Evolutionary conservation across 1,284 basidiomycete species (phyloP).

Genomic region (Microbotryum intermedium): DNA sequence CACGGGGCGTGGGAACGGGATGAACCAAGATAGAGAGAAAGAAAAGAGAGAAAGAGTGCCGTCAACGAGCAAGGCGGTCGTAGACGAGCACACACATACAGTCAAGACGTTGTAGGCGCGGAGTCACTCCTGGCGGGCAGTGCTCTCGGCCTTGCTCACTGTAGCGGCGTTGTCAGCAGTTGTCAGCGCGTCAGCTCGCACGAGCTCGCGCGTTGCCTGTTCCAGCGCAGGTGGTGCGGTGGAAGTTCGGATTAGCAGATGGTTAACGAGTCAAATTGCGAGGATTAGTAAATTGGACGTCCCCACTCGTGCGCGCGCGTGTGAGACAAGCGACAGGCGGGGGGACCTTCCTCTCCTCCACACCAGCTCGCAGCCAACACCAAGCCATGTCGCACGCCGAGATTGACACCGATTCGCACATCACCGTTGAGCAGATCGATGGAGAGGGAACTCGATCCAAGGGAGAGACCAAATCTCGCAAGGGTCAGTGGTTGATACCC

Average conservation of each 20-base stretch:
- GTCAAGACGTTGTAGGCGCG: too few species aligned
- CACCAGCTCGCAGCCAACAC: neutral
- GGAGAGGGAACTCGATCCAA: conserved; percentile 2
- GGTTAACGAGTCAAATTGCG: too few species aligned
- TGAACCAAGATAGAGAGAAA: neutral
- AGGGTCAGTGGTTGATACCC: conserved; percentile 7
- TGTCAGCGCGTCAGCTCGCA: too few species aligned
- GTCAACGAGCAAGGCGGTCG: too few species aligned
- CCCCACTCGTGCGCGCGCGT: neutral
- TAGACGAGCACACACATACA: too few species aligned
- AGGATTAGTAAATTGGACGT: too few species aligned
- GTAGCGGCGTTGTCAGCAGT: too few species aligned
- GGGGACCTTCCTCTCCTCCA: neutral
- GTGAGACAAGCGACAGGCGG: neutral
- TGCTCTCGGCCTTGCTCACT: too few species aligned
- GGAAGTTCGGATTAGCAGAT: neutral
- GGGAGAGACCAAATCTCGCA: conserved; percentile 22
- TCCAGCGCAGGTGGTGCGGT: neutral
- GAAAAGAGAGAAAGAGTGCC: neutral
- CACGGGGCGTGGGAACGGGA: neutral
- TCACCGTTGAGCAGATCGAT: conserved; percentile 4
- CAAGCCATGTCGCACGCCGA: conserved; percentile 14
- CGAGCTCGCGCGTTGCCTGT: too few species aligned
- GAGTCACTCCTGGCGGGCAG: too few species aligned
- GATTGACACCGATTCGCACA: neutral